A percentile compares a stretch with the other conserved stretches of the same genome.
These are phyloP conservation scores for Ambispora gerdemannii DNA, from an alignment of 192 early-diverging fungal species.

Conservation along the genomic window DNA sequence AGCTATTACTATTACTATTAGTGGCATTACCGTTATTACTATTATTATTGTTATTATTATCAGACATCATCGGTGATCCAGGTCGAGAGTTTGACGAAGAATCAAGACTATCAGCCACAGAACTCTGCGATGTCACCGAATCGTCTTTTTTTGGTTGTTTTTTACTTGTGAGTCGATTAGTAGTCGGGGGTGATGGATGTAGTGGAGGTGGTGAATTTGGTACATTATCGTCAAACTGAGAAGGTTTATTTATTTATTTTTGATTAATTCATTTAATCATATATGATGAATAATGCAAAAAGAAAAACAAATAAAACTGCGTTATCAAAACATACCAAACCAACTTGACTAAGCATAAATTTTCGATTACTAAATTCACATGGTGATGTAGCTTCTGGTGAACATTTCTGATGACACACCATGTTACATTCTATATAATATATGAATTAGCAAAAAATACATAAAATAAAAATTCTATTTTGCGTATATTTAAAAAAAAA, in stretches of 20 bases:
- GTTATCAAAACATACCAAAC: constrained; percentile 2
- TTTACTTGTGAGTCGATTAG: background rate
- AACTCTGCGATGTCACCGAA: constrained; percentile 9
- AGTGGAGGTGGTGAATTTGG: background rate
- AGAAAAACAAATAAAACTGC: background rate
- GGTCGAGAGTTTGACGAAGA: constrained; percentile 16
- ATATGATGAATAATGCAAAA: background rate
- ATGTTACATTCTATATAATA: constrained; percentile 16
- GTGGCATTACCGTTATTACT: too few species aligned
- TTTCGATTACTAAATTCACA: background rate
- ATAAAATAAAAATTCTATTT: constrained; percentile 3
- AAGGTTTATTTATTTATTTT: background rate
- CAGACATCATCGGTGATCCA: background rate
- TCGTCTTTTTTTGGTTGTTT: constrained; percentile 14
- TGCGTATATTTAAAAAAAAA: too few species aligned
- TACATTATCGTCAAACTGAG: background rate
- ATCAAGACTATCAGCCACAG: constrained; percentile 11
- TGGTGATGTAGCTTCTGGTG: background rate
- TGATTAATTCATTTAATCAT: too few species aligned
- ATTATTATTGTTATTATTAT: background rate
- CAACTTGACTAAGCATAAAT: constrained; percentile 15
- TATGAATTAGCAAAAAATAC: background rate
- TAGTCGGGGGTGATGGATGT: background rate
- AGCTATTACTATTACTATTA: too few species aligned
- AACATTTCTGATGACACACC: constrained; percentile 15